These are phyloP conservation scores for Wickerhamomyces sydowiorum DNA, from an alignment of 805 yeast species.

Conservation along the genomic window DNA sequence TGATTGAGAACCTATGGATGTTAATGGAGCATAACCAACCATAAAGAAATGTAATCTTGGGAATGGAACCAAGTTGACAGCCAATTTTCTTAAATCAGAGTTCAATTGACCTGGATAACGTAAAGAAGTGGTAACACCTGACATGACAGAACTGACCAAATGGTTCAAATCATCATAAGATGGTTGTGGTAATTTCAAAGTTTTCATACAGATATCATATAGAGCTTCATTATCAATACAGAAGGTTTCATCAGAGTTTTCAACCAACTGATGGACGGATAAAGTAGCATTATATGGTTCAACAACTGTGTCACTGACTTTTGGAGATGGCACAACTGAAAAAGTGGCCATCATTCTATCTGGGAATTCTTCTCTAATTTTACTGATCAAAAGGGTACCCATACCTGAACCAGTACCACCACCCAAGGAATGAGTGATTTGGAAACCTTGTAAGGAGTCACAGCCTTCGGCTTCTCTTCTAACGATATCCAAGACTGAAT, in stretches of 20 bases:
- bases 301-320: slow-evolving; percentile 92
- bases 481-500: slow-evolving; percentile 89
- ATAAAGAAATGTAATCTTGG: slow-evolving; percentile 99
- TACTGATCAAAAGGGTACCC: slow-evolving; percentile 90
- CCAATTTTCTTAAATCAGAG: slow-evolving; percentile 97
- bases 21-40: slow-evolving; percentile 95
- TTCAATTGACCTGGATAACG: slow-evolving; percentile 97
- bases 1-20: slow-evolving; percentile 82
- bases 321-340: slow-evolving; percentile 98
- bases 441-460: slow-evolving; percentile 95
- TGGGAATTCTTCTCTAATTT: slow-evolving; percentile 87
- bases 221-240: slow-evolving; percentile 99
- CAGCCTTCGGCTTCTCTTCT: slow-evolving; percentile 96
- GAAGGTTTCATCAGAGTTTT: slow-evolving; percentile 97
- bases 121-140: slow-evolving; percentile 95
- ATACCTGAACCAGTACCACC: slow-evolving; percentile 99
- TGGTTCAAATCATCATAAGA: slow-evolving; percentile 80
- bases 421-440: slow-evolving; percentile 95
- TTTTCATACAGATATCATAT: slow-evolving; percentile 96
- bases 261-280: slow-evolving; percentile 94
- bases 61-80: slow-evolving; percentile 97
- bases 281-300: slow-evolving; percentile 98
- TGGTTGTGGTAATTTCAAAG: slow-evolving; percentile 89
- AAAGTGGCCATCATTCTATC: slow-evolving; percentile 96
- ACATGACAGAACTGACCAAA: slow-evolving; percentile 94